Percentiles rank a stretch among this genome's conserved stretches.
Conservation (phyloP, 148 eudicot species). For the Camellia sinensis region DNA sequence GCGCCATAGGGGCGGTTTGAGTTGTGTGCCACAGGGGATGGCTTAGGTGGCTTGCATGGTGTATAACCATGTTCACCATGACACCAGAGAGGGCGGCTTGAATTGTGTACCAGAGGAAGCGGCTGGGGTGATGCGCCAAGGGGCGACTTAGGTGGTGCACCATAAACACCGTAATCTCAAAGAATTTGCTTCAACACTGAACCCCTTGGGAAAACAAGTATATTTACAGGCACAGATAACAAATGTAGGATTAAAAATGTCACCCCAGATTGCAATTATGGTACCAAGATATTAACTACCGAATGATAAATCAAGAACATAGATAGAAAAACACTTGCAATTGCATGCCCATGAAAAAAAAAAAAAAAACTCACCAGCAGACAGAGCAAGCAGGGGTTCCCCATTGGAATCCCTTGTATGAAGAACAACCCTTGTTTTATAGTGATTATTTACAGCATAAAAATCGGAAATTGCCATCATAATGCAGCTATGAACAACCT, state of each 20-base stretch:
- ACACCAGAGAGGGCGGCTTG: no score
- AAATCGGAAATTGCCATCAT: conserved; percentile 34
- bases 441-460: conserved; percentile 22
- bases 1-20: no score
- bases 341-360: background rate
- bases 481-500: conserved; percentile 23
- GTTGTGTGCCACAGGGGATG: no score
- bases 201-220: background rate
- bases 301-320: background rate
- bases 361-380: conserved; percentile 18
- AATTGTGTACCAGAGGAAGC: no score
- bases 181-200: no score
- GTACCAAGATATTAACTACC: background rate
- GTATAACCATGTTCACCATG: no score
- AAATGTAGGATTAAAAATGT: background rate
- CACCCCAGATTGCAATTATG: background rate
- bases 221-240: background rate
- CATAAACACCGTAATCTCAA: no score
- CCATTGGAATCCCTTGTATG: conserved; percentile 23
- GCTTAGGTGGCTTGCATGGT: no score
- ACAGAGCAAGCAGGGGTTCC: conserved; percentile 21
- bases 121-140: no score
- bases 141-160: no score
- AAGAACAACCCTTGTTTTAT: conserved; percentile 27
- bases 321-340: background rate